phyloP scores from a whole-genome alignment of 495 filamentous ascomycete genomes.

The Filosporella fistucella region DNA sequence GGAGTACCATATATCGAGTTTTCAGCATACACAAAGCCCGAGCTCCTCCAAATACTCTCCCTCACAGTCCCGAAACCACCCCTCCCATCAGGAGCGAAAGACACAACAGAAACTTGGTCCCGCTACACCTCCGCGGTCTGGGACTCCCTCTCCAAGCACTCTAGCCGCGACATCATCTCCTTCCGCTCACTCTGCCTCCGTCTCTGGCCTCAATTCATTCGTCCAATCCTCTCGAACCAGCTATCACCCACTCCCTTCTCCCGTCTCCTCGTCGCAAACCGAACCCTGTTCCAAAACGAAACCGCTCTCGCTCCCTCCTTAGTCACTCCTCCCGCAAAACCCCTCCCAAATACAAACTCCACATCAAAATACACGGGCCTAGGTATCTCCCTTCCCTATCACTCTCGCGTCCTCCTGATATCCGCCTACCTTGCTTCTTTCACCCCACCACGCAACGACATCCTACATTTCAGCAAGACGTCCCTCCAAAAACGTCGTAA shows the following conservation, averaged over 20 bases:
- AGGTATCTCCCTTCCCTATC: constrained; percentile 61
- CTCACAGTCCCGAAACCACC: constrained; percentile 31
- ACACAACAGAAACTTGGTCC: constrained; percentile 65
- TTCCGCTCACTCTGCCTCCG: constrained; percentile 51
- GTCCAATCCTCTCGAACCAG: constrained; percentile 57
- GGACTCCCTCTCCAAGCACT: constrained; percentile 65
- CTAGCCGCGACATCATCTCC: constrained; percentile 58
- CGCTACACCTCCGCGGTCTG: constrained; percentile 70
- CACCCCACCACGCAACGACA: constrained; percentile 74
- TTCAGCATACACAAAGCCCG: constrained; percentile 74
- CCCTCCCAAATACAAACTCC: constrained; percentile 11
- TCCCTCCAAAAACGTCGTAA: constrained; percentile 43
- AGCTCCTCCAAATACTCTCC: constrained; percentile 70
- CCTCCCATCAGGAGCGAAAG: constrained; percentile 16
- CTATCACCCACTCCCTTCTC: constrained; percentile 76
- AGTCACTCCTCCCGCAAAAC: constrained; percentile 33
- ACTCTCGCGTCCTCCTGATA: constrained; percentile 76
- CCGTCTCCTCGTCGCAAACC: constrained; percentile 68
- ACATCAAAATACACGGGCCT: constrained; percentile 4
- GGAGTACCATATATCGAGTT: constrained; percentile 80
- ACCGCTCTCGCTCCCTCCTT: constrained; percentile 65
- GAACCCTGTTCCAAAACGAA: constrained; percentile 75
- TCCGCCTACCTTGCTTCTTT: constrained; percentile 90
- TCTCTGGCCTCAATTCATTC: constrained; percentile 68
- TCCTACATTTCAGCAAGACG: constrained; percentile 79